phyloP scores from a whole-genome alignment of 768 basidiomycete species.

The Ramaria rubella region DNA sequence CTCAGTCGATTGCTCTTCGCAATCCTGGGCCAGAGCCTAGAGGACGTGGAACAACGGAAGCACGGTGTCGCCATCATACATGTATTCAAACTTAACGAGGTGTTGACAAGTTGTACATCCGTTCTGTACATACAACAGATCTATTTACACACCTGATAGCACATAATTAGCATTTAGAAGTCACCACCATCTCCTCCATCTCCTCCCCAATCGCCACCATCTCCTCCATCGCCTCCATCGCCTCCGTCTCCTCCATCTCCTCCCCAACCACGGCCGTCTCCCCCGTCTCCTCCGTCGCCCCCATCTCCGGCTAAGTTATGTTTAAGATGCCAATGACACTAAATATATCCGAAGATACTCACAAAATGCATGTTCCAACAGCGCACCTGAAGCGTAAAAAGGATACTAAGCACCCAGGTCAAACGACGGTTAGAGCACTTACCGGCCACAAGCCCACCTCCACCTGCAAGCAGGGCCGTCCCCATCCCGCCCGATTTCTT shows the following conservation, averaged over 20 bases:
- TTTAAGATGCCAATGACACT: neutral
- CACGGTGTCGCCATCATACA: too few species aligned
- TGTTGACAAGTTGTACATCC: too few species aligned
- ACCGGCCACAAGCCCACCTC: slow-evolving; percentile 63
- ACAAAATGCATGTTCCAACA: slow-evolving; percentile 3
- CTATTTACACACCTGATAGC: neutral
- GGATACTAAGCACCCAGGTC: slow-evolving; percentile 22
- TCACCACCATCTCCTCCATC: slow-evolving; percentile 5
- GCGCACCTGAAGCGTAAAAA: neutral
- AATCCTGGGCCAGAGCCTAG: too few species aligned
- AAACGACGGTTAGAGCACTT: slow-evolving; percentile 43
- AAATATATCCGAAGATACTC: neutral
- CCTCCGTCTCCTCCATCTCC: neutral
- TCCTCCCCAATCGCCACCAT: slow-evolving; percentile 10
- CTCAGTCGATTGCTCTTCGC: too few species aligned
- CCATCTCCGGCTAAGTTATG: neutral
- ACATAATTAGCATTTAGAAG: neutral
- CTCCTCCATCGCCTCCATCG: slow-evolving; percentile 5
- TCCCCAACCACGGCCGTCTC: neutral
- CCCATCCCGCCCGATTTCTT: slow-evolving; percentile 43
- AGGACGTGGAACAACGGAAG: too few species aligned
- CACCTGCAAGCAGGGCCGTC: slow-evolving; percentile 46
- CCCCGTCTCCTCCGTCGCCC: slow-evolving; percentile 8
- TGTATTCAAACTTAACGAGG: too few species aligned
- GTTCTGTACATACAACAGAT: neutral